Evolutionary conservation across 352 stramenopile species (phyloP).

Genomic region (Phytopythium chamaehyphon): DNA sequence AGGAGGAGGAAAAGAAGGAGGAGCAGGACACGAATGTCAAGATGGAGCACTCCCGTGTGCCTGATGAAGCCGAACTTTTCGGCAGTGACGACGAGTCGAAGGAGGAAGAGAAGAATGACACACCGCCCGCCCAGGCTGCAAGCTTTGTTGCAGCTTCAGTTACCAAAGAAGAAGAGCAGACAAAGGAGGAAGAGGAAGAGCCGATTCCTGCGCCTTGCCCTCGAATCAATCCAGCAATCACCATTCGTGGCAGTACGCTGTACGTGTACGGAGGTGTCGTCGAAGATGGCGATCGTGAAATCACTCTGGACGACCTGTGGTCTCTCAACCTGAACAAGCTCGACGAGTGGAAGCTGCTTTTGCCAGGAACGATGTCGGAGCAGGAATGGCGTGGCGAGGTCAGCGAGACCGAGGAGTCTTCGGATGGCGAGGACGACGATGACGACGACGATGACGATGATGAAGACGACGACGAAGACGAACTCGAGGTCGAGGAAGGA

Average conservation of each 20-base stretch:
- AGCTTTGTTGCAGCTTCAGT: not conserved
- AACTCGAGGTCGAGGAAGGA: slow-evolving; percentile 9
- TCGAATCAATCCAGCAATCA: slow-evolving; percentile 84
- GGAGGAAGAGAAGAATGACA: slow-evolving; percentile 13
- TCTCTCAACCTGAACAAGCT: slow-evolving; percentile 91
- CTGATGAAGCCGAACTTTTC: slow-evolving; percentile 19
- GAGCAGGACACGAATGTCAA: slow-evolving; percentile 31
- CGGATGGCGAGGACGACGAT: slow-evolving; percentile 73
- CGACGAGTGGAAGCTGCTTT: slow-evolving; percentile 91
- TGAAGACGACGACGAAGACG: slow-evolving; percentile 43
- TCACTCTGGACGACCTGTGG: slow-evolving; percentile 96
- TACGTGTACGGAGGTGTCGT: slow-evolving; percentile 94
- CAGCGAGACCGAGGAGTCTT: slow-evolving; percentile 84
- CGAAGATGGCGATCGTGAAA: slow-evolving; percentile 92
- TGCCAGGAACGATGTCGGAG: slow-evolving; percentile 90
- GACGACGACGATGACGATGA: slow-evolving; percentile 54
- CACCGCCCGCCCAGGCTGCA: slow-evolving; percentile 1
- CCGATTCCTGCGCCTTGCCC: slow-evolving; percentile 52
- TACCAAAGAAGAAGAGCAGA: slow-evolving; percentile 4
- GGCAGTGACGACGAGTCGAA: slow-evolving; percentile 28
- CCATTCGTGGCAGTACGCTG: slow-evolving; percentile 87
- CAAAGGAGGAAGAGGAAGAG: slow-evolving; percentile 13
- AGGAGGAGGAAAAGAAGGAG: slow-evolving; percentile 56
- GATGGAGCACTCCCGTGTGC: not conserved
- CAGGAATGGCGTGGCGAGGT: slow-evolving; percentile 90